A percentile compares a stretch with the other conserved stretches of the same genome.
phyloP scores from a whole-genome alignment of 2,329 filamentous ascomycete genomes.

The Colletotrichum sp. region DNA sequence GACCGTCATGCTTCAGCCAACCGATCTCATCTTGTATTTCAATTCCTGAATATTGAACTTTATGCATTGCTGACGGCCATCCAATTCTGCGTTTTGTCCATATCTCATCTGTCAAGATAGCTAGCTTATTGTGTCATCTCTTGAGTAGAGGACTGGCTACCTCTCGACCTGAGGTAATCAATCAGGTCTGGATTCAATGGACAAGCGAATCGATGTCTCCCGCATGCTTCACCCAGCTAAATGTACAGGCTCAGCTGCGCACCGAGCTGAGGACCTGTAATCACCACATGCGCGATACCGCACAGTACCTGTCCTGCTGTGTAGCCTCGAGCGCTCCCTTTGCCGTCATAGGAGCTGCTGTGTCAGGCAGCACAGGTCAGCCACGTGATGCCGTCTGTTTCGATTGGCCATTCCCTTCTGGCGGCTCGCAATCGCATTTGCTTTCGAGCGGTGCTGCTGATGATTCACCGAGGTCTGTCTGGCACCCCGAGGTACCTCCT shows the following conservation, averaged over 20 bases:
- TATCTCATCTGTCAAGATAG: not conserved
- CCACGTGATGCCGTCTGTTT: conserved; percentile 1
- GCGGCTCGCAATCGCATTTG: not conserved
- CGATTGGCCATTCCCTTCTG: not conserved
- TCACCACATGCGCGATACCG: not conserved
- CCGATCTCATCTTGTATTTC: not conserved
- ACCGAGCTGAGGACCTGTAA: not conserved
- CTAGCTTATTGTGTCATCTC: not conserved
- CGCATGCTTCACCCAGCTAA: not conserved
- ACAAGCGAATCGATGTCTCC: not conserved
- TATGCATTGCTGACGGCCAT: not conserved
- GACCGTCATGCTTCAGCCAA: not conserved
- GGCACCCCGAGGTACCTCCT: not conserved
- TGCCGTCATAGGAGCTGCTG: not conserved
- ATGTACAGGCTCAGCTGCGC: not conserved
- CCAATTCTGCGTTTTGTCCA: not conserved
- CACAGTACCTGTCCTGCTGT: not conserved
- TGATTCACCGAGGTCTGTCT: not conserved
- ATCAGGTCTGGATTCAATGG: not conserved
- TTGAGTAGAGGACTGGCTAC: not conserved
- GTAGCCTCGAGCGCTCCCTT: not conserved
- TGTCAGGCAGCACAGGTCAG: conserved; percentile 2
- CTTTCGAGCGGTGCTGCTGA: not conserved
- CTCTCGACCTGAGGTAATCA: not conserved
- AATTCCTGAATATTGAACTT: not conserved